Evolutionary conservation across 345 rosid species (phyloP), one percentile per base, ranked within the genome.

Genomic region (Limnanthes douglasii): DNA sequence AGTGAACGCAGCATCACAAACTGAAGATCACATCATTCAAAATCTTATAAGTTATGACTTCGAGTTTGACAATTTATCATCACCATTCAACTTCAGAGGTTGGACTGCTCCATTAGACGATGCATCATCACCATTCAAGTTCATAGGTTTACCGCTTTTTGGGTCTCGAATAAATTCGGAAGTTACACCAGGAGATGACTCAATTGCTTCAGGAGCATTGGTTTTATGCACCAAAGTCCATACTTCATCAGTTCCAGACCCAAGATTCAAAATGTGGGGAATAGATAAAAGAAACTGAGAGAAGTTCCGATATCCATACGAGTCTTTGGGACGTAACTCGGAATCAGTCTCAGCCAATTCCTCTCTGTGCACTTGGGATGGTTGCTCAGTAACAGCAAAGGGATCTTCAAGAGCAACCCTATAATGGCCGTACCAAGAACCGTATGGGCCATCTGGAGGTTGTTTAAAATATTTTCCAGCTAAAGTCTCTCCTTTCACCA

Each of bases 361-460:
- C 18, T 53, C 62, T 1, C 24, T 34, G 23, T 9, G 56, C 34
- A 44, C 14, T 41, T 14, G 24, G 10, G 66, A 46, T 24, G 68
- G 39, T 13, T 10, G 15, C 34, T 28, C 42, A 11, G 35, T 33
- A 34, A 41, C 45, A n/a, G 64, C 37, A 45, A 70, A 90, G 0
- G 96, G 94, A 41, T 84, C 76, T 46, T 69, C 66, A 6, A 80
- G 77, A 48, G 74, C 68, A 21, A 43, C 67, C 57, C 41, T 69
- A 52, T 61, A 69, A 43, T 75, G 78, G 59, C 94, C 96, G 60
- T 85, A 92, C 96, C 94, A 92, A 43, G 96, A 85, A 48, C 70
- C 61, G 53, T 56, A 69, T 32, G 94, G 85, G 47, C 96, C 94
- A 65, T 92, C 99, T 1, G 96, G 99, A 30, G 94, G 93, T 25